A percentile compares a stretch with the other conserved stretches of the same genome.
Conservation (phyloP, 306 rosid species). For the Dalbergia cochinchinensis region DNA sequence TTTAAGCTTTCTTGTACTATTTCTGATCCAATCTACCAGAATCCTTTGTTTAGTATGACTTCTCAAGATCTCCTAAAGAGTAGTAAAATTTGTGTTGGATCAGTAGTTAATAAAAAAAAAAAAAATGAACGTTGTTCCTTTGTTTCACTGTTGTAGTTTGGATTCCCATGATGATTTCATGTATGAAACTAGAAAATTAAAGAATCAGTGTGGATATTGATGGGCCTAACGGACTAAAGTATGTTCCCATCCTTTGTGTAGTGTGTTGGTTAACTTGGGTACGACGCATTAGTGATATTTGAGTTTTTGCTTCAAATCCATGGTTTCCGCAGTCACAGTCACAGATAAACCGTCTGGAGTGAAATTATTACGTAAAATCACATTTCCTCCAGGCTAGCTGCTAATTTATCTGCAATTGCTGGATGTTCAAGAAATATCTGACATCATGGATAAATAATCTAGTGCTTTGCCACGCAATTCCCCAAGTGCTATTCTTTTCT, state of each 20-base stretch:
- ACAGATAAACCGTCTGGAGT: background rate
- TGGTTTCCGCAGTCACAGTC: background rate
- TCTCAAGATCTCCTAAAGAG: too few relatives aligned
- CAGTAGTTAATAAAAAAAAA: too few relatives aligned
- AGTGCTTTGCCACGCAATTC: background rate
- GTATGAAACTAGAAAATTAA: background rate
- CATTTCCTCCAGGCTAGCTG: background rate
- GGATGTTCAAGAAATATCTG: background rate
- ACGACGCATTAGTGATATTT: background rate
- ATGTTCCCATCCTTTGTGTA: background rate
- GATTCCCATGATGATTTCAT: background rate
- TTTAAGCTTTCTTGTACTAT: too few relatives aligned
- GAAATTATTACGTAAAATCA: background rate
- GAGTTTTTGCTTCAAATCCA: background rate
- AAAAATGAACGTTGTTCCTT: background rate
- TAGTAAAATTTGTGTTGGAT: too few relatives aligned
- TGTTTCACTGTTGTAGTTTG: background rate
- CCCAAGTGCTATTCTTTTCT: too few relatives aligned
- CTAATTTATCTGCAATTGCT: background rate
- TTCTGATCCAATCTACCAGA: too few relatives aligned
- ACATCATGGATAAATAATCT: too few relatives aligned
- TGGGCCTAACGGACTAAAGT: too few relatives aligned
- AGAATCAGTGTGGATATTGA: background rate
- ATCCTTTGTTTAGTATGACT: too few relatives aligned
- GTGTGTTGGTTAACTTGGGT: background rate